Percentiles rank a stretch among this genome's conserved stretches.
These are phyloP conservation scores for Wallacemonas sp. DNA, from an alignment of 208 protist genomes.

Conservation along the genomic window DNA sequence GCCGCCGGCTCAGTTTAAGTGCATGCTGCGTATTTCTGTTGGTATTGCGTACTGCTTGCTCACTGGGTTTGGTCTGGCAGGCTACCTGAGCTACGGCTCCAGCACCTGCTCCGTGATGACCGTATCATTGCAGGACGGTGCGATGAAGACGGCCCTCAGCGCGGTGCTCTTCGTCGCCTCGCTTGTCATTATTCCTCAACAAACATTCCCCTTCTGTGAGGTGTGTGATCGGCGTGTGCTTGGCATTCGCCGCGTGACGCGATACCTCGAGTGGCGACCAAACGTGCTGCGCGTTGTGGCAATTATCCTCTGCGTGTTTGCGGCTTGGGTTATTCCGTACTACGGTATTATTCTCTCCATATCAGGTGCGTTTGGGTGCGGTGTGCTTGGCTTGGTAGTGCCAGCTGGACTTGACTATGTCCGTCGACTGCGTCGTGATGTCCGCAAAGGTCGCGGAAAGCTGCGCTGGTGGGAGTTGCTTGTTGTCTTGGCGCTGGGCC, in stretches of 20 bases:
- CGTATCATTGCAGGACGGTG: slow-evolving; percentile 40
- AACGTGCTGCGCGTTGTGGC: slow-evolving; percentile 44
- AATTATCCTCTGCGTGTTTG: slow-evolving; percentile 31
- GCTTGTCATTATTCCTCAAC: slow-evolving; percentile 50
- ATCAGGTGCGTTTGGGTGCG: slow-evolving; percentile 45
- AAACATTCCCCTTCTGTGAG: slow-evolving; percentile 57
- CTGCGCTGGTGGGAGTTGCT: slow-evolving; percentile 47
- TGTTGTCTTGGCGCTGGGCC: slow-evolving; percentile 44
- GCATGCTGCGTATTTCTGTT: slow-evolving; percentile 37
- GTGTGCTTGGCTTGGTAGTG: slow-evolving; percentile 49
- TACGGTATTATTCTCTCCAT: slow-evolving; percentile 62
- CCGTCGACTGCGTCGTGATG: slow-evolving; percentile 32
- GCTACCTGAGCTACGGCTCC: slow-evolving; percentile 45
- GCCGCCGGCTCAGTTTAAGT: slow-evolving; percentile 31
- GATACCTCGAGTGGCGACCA: slow-evolving; percentile 40
- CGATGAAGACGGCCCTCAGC: slow-evolving; percentile 44
- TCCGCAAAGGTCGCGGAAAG: slow-evolving; percentile 25
- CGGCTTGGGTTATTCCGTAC: slow-evolving; percentile 47
- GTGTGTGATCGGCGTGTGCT: slow-evolving; percentile 47
- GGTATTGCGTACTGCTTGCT: slow-evolving; percentile 27
- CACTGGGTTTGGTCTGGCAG: slow-evolving; percentile 43
- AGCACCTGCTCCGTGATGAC: slow-evolving; percentile 63
- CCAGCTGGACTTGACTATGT: slow-evolving; percentile 56
- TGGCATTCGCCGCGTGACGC: slow-evolving; percentile 34
- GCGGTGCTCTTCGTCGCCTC: slow-evolving; percentile 53